Conservation (phyloP, 495 filamentous ascomycete species). For the Aspergillus steynii region DNA sequence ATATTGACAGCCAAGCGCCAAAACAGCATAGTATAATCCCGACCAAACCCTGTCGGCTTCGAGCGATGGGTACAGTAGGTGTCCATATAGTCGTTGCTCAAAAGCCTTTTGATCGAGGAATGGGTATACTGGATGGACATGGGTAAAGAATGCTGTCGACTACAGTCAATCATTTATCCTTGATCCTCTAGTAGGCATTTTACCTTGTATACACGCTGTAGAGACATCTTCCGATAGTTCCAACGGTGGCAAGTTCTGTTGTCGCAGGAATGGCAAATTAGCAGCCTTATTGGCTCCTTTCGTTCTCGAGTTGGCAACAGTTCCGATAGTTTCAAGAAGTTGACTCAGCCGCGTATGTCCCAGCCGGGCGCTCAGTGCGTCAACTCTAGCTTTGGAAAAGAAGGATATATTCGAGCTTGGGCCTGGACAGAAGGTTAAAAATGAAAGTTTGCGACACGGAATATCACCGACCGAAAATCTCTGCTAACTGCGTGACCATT, state of each 20-base stretch:
- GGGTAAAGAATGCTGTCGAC: slow-evolving; percentile 17
- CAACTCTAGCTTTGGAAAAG: slow-evolving; percentile 17
- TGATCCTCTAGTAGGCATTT: background rate
- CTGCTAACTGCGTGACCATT: background rate
- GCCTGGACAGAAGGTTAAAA: background rate
- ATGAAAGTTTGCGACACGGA: background rate
- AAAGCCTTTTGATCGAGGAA: slow-evolving; percentile 15
- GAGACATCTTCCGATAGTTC: background rate
- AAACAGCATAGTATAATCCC: slow-evolving; percentile 19
- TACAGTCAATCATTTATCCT: background rate
- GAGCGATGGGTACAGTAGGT: slow-evolving; percentile 5
- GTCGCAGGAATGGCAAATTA: background rate
- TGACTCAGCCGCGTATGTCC: slow-evolving; percentile 19
- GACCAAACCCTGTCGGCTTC: slow-evolving; percentile 14
- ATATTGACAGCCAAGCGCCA: slow-evolving; percentile 25
- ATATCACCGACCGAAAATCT: background rate
- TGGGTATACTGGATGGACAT: slow-evolving; percentile 21
- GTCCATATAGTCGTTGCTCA: slow-evolving; percentile 3
- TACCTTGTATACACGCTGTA: background rate
- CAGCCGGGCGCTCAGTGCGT: slow-evolving; percentile 11
- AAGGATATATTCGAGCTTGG: slow-evolving; percentile 20
- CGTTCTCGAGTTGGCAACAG: slow-evolving; percentile 12
- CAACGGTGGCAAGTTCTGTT: background rate
- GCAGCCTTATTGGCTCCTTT: slow-evolving; percentile 3
- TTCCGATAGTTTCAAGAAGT: slow-evolving; percentile 17